phyloP scores from a whole-genome alignment of 441 rosid species.

The Syzygium malaccense region DNA sequence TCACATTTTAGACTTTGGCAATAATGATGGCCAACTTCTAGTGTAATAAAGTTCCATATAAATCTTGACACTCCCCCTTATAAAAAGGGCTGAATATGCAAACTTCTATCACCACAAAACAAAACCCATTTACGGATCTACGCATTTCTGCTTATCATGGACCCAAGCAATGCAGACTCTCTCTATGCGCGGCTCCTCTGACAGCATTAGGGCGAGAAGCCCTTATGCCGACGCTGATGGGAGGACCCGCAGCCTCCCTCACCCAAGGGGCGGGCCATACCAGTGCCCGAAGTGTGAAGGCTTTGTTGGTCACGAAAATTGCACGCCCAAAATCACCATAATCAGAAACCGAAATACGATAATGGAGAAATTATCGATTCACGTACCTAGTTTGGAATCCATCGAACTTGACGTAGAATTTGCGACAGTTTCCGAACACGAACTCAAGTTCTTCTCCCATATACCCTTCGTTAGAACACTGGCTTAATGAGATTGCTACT shows the following conservation, averaged over 20 bases:
- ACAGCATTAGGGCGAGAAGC: background rate
- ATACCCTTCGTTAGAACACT: too few species aligned
- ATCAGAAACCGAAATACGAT: too few species aligned
- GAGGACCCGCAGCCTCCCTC: conserved; percentile 17
- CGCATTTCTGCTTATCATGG: background rate
- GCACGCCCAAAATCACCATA: too few species aligned
- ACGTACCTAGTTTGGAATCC: too few species aligned
- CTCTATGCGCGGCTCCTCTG: background rate
- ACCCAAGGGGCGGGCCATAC: conserved; percentile 19
- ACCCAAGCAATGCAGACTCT: background rate
- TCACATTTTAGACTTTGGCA: background rate
- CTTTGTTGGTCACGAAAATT: too few species aligned
- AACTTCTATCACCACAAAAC: background rate
- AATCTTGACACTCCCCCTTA: background rate
- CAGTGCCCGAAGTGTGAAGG: conserved; percentile 19
- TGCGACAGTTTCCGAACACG: too few species aligned
- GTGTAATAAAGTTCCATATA: background rate
- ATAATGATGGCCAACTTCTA: background rate
- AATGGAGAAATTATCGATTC: too few species aligned
- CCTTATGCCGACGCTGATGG: background rate
- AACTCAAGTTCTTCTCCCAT: too few species aligned
- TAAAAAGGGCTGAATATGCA: background rate
- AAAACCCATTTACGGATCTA: background rate
- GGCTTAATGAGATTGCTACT: too few species aligned
- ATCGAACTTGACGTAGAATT: too few species aligned